Base-by-base conservation (phyloP, 1,284 basidiomycete genomes). In the Ceratobasidium papillatum region DNA sequence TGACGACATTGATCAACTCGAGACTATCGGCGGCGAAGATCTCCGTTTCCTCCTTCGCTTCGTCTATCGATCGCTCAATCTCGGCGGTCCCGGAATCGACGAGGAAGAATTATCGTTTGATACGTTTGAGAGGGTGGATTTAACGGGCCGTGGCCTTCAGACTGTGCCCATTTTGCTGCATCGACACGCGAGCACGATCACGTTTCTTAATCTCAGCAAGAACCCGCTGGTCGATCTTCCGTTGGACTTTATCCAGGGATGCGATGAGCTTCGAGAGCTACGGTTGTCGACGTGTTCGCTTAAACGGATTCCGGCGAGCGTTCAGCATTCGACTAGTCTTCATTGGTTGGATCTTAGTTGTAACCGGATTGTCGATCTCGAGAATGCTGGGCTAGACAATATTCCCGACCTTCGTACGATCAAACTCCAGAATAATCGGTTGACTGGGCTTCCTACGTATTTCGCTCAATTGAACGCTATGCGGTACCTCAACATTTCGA, bases 181-280 rank as follows among this genome's bases (percentile, higher is more conserved):
- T 82, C 87, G 90, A 75, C 91, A 95, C 78, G 95, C 96, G 1
- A 90, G 94, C 79, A 89, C 89, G 64, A 96, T 99, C 80, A 86
- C 94, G 78, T 91, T 88, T 65, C 90, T 99, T 75, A 95, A 95
- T 78, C 87, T 99, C 8, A 97, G 96, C 1, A 90, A 93, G 75
- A 99, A 99, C 80, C 96, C 97, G 0, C 95, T 98, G 88, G 89
- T 96, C 71, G 97, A 99, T 81, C 91, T 99, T 45, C 98, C 98
- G 0, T 89, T 95, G 63, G 98, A 99, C 83, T 99, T 99, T 81
- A 92, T 98, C 66, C 94, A 99, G 82, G 90, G 92, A 11, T 98
- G 96, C 80, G 90, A 88, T 2, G 89, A 86, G 4, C 87, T 99
- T 36, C 91, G 91, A 65, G 95, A 97, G 79, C 88, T 99, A 64